Base-by-base conservation (phyloP, 2,329 filamentous ascomycete species). In the Daldinia sp. region DNA sequence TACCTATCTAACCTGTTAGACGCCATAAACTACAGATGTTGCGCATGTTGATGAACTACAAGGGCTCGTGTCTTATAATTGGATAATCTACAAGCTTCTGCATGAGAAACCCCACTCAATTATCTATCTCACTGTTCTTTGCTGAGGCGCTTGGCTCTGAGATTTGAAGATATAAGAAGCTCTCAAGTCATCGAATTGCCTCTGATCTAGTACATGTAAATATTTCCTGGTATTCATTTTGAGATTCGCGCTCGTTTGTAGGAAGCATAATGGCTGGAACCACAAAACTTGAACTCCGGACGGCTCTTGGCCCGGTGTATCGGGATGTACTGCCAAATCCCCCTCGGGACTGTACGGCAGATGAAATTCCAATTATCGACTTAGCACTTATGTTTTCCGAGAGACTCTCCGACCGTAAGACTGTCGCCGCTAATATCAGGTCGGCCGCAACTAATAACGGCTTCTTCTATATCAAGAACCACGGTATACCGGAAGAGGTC, bases 391-490 rank as follows among this genome's bases (percentile, higher is more conserved):
- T 81, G 63, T 81, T 84, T 60, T 79, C 81, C 56, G 62, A 74
- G 1, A 75, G 79, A 0, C 56, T 81, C 0, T 71, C 75, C 0
- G 78, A 80, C 2, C 81, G 82, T 0, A 75, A 79, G 44, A 68
- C 73, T 10, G 80, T 86, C 0, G 84, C 84, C 0, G 70, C 72
- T 0, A 74, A 79, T 4, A 81, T 88, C 15, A 79, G 79, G 20
- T 71, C 78, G 0, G 86, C 86, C 0, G 82, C 85, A 2, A 81
- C 82, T 13, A 84, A 81, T 41, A 86, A 79, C 0, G 86, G 86
- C 2, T 88, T 88, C 78, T 88, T 88, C 76, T 88, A 88, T 77
- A 79, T 87, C 65, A 79, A 79, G 66, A 84, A 86, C 63, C 85
- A 87, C 65, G 82, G 84, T 3, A 82, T 87, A 26, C 65, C 80